Base-by-base conservation (phyloP, 106 monocot genomes). In the Dioscorea zingiberensis region DNA sequence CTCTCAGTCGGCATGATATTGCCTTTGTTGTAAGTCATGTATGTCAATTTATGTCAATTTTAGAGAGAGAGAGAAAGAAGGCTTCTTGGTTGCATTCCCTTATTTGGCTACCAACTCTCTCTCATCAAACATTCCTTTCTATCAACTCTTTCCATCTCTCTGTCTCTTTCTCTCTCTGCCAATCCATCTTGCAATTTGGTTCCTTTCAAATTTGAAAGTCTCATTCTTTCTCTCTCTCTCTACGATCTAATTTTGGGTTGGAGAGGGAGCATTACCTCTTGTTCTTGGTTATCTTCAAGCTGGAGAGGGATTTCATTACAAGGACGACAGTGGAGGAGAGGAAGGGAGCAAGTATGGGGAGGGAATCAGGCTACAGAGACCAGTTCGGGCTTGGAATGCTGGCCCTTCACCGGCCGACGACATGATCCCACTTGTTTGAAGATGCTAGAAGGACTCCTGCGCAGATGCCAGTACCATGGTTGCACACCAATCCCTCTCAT, bases 351-450 rank as follows among this genome's bases (percentile, higher is more conserved):
- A 47, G 47, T 25, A 45, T 48, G 24, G 64, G 64, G 48, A 48
- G 64, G 23, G 64, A 48, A 4, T 46, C 47, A 47, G 64, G 23
- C 22, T 1, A 11, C 12, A 55, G 54, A 25, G 63, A 63, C 38
- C 60, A 16, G 62, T 72, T 72, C 12, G 62, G 54, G 2, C 54
- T 63, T 10, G 72, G 72, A 17, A 54, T 72, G 72, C 62, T 62
- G 0, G 63, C 63, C 17, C 63, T 72, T n/a, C n/a, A n/a, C n/a
- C n/a, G n/a, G 63, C 63, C 1, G 72, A 63, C 2, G 72, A 63
- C 53, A 72, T 44, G 72, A 63, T 55, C 63, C 72, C 16, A 55
- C 38, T 44, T 72, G 63, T 29, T 59, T 72, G 17, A 72, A 26
- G n/a, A n/a, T n/a, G n/a, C n/a, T n/a, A n/a, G n/a, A n/a, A n/a